Evolutionary conservation across 2,329 filamentous ascomycete genomes (phyloP).

Genomic region (Septoria linicola): DNA sequence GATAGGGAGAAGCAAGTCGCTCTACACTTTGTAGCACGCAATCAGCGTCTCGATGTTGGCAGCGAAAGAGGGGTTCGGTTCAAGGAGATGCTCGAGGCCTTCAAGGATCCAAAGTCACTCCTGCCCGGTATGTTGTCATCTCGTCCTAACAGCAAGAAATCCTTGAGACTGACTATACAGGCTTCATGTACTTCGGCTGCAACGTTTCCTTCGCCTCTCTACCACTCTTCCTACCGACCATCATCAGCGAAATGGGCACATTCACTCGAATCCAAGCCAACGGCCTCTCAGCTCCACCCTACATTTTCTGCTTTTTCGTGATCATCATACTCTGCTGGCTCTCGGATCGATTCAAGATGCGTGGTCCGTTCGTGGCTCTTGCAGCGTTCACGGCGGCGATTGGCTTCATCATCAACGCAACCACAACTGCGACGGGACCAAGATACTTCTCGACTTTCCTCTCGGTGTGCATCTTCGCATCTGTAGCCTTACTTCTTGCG

Average conservation of each 20-base stretch:
- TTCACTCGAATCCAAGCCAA: conserved; percentile 40
- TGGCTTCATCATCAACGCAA: conserved; percentile 45
- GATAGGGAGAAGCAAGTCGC: conserved; percentile 46
- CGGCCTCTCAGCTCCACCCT: conserved; percentile 43
- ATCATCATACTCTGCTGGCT: conserved; percentile 41
- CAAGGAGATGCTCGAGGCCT: conserved; percentile 23
- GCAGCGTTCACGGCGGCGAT: conserved; percentile 40
- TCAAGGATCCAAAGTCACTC: conserved; percentile 27
- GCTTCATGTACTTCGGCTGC: conserved; percentile 31
- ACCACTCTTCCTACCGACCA: conserved; percentile 56
- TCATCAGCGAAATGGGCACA: conserved; percentile 65
- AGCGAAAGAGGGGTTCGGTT: conserved; percentile 24
- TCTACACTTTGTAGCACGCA: conserved; percentile 23
- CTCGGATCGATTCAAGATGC: conserved; percentile 40
- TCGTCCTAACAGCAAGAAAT: no score
- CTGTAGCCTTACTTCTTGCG: conserved; percentile 38
- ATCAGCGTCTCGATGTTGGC: conserved; percentile 23
- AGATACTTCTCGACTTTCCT: conserved; percentile 43
- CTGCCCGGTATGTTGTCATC: conserved; percentile 1
- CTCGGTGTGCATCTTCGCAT: conserved; percentile 43
- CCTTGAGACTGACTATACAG: no score
- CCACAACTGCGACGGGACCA: conserved; percentile 35
- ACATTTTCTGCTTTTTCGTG: conserved; percentile 43
- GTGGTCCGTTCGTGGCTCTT: conserved; percentile 43
- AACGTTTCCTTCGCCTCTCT: conserved; percentile 63